phyloP scores from a whole-genome alignment of 75 land plant genomes.

The Sequoiadendron giganteum region DNA sequence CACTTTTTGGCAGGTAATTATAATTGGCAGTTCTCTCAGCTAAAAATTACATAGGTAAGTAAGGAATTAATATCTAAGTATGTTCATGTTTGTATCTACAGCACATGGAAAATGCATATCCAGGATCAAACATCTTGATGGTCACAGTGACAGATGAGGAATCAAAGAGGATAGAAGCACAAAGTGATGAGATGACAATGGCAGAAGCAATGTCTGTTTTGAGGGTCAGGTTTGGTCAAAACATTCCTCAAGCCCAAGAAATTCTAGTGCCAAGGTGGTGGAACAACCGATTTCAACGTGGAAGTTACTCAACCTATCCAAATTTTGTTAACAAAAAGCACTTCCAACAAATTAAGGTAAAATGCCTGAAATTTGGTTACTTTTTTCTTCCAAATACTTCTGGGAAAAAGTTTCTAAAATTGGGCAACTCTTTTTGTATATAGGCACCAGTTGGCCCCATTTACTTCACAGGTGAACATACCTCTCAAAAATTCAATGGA shows the following conservation, averaged over 20 bases:
- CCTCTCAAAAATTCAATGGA: constrained; percentile 54
- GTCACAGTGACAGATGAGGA: constrained; percentile 85
- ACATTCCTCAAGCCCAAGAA: constrained; percentile 48
- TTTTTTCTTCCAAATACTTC: background rate
- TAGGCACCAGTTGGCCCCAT: constrained; percentile 59
- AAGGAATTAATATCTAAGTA: background rate
- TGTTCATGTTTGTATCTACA: constrained; percentile 1
- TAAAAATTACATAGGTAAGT: background rate
- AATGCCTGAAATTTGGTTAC: background rate
- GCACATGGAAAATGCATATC: constrained; percentile 63
- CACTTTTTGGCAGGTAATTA: constrained; percentile 58
- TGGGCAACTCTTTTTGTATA: background rate
- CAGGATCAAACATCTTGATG: constrained; percentile 51
- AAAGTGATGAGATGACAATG: constrained; percentile 45
- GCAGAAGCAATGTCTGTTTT: constrained; percentile 61
- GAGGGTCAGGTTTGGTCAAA: constrained; percentile 53
- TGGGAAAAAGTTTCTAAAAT: background rate
- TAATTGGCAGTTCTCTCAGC: background rate
- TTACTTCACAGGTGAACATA: constrained; percentile 73
- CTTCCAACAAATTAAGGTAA: constrained; percentile 4
- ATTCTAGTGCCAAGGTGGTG: constrained; percentile 69
- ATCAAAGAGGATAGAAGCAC: constrained; percentile 64
- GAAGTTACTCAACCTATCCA: constrained; percentile 66
- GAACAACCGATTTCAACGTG: constrained; percentile 39
- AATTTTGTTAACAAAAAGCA: constrained; percentile 11